A percentile compares a stretch with the other conserved stretches of the same genome.
These are phyloP conservation scores for Physcomitrellopsis africana DNA, from an alignment of 225 moss, liverwort and hornwort genomes.

Conservation along the genomic window DNA sequence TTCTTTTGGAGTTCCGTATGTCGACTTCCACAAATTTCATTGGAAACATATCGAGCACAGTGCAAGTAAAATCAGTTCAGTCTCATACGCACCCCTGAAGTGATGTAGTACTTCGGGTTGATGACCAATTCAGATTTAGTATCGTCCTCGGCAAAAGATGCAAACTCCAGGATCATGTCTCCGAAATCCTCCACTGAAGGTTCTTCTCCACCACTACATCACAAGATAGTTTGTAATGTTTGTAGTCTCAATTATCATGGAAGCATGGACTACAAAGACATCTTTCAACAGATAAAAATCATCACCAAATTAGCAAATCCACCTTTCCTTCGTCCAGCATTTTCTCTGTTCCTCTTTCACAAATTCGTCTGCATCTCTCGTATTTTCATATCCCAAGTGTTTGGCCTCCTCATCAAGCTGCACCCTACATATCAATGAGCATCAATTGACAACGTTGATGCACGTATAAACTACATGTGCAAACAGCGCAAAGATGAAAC, in stretches of 20 bases:
- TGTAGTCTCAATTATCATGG: no score
- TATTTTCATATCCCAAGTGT: slow-evolving; percentile 27
- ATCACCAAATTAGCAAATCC: not conserved
- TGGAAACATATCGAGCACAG: not conserved
- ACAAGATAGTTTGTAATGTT: no score
- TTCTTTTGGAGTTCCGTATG: not conserved
- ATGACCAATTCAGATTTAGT: slow-evolving; percentile 34
- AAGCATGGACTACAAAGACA: no score
- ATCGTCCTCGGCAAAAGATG: slow-evolving; percentile 17
- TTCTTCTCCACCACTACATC: slow-evolving; percentile 16
- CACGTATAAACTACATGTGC: not conserved
- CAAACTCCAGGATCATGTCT: slow-evolving; percentile 30
- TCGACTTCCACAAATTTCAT: no score
- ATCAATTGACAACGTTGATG: slow-evolving; percentile 15
- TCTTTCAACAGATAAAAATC: not conserved
- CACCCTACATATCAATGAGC: slow-evolving; percentile 40
- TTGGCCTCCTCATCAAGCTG: slow-evolving; percentile 42
- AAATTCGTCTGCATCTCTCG: slow-evolving; percentile 10
- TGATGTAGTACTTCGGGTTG: slow-evolving; percentile 35
- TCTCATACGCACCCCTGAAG: slow-evolving; percentile 5
- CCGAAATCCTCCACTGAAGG: slow-evolving; percentile 26
- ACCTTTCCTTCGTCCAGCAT: slow-evolving; percentile 32
- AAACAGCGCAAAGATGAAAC: not conserved
- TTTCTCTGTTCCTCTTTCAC: not conserved
- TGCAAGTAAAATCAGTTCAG: not conserved